These are phyloP conservation scores for Coemansia sp. DNA, from an alignment of 192 early-diverging fungal species.

Conservation along the genomic window DNA sequence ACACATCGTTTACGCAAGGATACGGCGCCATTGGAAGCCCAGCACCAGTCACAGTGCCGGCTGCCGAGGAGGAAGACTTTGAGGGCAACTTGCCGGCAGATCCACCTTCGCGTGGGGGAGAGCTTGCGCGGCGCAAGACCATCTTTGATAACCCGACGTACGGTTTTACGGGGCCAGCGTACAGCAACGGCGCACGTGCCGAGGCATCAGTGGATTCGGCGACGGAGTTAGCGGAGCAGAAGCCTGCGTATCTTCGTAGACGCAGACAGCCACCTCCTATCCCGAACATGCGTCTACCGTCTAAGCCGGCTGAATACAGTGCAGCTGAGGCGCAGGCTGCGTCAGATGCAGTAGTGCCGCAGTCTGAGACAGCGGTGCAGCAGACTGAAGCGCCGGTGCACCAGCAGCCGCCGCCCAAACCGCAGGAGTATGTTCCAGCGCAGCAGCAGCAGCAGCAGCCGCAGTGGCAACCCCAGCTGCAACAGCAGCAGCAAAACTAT, in stretches of 20 bases:
- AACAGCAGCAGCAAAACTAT: neutral
- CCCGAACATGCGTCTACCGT: conserved; percentile 12
- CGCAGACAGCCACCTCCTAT: conserved; percentile 22
- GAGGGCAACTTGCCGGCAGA: neutral
- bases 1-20: conserved; percentile 23
- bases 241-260: neutral
- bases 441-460: conserved; percentile 5
- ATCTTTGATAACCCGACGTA: conserved; percentile 58
- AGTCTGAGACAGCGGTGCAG: no score
- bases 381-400: conserved; percentile 1
- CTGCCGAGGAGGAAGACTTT: neutral
- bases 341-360: neutral
- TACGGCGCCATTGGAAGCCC: neutral
- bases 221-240: conserved; percentile 3
- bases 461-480: no score
- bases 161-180: conserved; percentile 37
- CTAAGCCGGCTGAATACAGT: conserved; percentile 21
- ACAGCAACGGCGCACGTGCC: neutral
- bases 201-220: neutral
- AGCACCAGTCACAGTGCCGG: neutral
- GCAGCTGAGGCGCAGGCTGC: neutral
- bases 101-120: neutral
- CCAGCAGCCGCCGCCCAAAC: conserved; percentile 4
- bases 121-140: conserved; percentile 45
- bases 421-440: neutral